phyloP scores from a whole-genome alignment of 306 rosid species.

The Gynostemma pentaphyllum region DNA sequence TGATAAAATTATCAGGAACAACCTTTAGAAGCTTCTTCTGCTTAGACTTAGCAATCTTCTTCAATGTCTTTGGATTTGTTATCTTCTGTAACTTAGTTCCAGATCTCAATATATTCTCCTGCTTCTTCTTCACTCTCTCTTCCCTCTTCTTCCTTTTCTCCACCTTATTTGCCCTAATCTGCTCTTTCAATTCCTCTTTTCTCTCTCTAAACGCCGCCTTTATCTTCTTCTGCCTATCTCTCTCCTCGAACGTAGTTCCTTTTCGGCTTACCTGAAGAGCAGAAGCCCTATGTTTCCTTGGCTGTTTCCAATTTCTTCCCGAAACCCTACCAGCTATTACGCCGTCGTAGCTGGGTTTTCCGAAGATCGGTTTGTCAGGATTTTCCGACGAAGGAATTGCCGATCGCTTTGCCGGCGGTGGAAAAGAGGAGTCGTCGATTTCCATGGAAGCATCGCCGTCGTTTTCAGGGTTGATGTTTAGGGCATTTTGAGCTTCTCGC shows the following conservation, averaged over 20 bases:
- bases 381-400: constrained; percentile 56
- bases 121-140: constrained; percentile 84
- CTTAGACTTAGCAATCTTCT: constrained; percentile 73
- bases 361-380: constrained; percentile 62
- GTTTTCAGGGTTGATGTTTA: neutral
- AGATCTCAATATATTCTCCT: constrained; percentile 65
- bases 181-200: constrained; percentile 65
- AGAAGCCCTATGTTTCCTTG: constrained; percentile 45
- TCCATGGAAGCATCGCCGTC: constrained; percentile 36
- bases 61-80: constrained; percentile 66
- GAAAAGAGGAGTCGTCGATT: constrained; percentile 29
- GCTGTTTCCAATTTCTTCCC: constrained; percentile 85
- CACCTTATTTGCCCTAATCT: constrained; percentile 57
- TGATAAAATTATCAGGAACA: constrained; percentile 51
- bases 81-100: constrained; percentile 79
- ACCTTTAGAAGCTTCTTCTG: constrained; percentile 56
- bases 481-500: constrained; percentile 28
- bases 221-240: constrained; percentile 54
- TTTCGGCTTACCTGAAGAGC: constrained; percentile 46
- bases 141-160: constrained; percentile 80
- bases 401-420: constrained; percentile 58
- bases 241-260: constrained; percentile 59
- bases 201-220: constrained; percentile 64
- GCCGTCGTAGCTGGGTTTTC: constrained; percentile 67
- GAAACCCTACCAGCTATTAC: constrained; percentile 76